Percentiles rank a stretch among this genome's conserved stretches.
Conservation (phyloP, 805 yeast species). For the Candida chauliodis region DNA sequence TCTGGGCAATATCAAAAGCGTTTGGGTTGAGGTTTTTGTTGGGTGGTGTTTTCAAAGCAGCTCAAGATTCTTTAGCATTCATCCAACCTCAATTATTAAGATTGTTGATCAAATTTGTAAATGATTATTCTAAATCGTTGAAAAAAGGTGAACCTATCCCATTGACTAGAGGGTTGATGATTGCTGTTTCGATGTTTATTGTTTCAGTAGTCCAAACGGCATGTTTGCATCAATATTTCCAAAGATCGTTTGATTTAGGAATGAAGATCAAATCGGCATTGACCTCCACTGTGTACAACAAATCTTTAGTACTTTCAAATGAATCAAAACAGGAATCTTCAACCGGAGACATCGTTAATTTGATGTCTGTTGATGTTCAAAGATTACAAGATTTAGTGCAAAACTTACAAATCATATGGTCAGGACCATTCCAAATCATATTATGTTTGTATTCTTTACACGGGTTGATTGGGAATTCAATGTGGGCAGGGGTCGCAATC, state of each 20-base stretch:
- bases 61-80: conserved; percentile 71
- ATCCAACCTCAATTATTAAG: conserved; percentile 31
- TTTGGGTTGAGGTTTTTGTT: conserved; percentile 69
- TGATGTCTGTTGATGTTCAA: conserved; percentile 92
- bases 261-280: conserved; percentile 71
- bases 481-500: conserved; percentile 93
- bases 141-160: conserved; percentile 49
- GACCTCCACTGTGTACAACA: conserved; percentile 64
- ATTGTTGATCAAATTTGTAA: conserved; percentile 27
- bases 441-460: conserved; percentile 74
- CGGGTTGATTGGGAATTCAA: conserved; percentile 74
- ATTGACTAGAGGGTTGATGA: conserved; percentile 69
- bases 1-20: conserved; percentile 59
- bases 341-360: conserved; percentile 90
- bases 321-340: conserved; percentile 69
- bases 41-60: conserved; percentile 69
- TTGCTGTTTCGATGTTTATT: conserved; percentile 70
- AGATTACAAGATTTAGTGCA: conserved; percentile 81
- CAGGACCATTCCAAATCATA: conserved; percentile 85
- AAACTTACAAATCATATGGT: conserved; percentile 78
- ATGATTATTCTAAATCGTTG: conserved; percentile 35
- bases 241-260: conserved; percentile 70
- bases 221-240: conserved; percentile 74
- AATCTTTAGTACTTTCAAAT: conserved; percentile 63
- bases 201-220: conserved; percentile 77